Conservation (phyloP, 495 filamentous ascomycete species). For the Penicillium longicatenatum region DNA sequence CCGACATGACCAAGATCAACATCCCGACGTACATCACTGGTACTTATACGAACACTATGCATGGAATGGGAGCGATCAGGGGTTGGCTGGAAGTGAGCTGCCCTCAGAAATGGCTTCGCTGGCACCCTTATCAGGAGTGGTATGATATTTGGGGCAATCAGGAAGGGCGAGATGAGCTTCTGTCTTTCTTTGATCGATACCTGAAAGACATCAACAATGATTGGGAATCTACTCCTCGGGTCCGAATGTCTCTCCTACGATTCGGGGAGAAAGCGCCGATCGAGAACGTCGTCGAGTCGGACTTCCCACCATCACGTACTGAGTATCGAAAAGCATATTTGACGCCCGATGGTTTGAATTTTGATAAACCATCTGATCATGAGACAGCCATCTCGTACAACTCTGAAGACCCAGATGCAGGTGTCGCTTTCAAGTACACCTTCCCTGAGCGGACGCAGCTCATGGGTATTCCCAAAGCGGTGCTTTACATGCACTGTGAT, state of each 20-base stretch:
- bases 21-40: conserved; percentile 32
- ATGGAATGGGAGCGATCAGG: conserved; percentile 38
- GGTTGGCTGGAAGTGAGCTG: conserved; percentile 31
- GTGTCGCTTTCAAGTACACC: conserved; percentile 35
- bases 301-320: conserved; percentile 37
- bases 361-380: neutral
- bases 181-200: conserved; percentile 42
- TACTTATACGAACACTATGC: conserved; percentile 33
- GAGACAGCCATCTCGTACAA: conserved; percentile 20
- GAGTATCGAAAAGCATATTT: conserved; percentile 34
- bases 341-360: conserved; percentile 3
- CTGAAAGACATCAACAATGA: conserved; percentile 40
- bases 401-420: conserved; percentile 22
- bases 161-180: conserved; percentile 29
- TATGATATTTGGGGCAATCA: conserved; percentile 36
- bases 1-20: conserved; percentile 19
- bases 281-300: conserved; percentile 25
- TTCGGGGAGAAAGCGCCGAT: conserved; percentile 28
- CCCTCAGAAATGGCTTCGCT: conserved; percentile 31
- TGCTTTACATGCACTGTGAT: conserved; percentile 43
- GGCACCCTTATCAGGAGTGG: conserved; percentile 43
- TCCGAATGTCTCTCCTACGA: conserved; percentile 31
- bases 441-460: conserved; percentile 30
- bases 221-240: conserved; percentile 44
- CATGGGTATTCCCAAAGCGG: conserved; percentile 38